Conservation (phyloP, 1,284 basidiomycete species). For the Ceratobasidium papillatum region DNA sequence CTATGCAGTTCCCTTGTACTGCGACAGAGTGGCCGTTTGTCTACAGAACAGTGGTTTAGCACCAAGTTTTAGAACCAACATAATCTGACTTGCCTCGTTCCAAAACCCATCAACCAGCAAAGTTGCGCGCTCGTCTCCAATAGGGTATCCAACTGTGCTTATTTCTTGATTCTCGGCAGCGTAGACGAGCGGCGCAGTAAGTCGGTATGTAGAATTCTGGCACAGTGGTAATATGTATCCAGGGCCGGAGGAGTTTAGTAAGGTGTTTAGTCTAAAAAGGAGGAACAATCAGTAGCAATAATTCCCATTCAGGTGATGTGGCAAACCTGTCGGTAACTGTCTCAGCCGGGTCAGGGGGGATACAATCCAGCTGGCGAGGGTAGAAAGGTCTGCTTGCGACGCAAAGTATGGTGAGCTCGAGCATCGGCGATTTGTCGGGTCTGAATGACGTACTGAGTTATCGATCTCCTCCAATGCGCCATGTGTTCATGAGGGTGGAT, state of each 20-base stretch:
- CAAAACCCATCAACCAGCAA: slow-evolving; percentile 51
- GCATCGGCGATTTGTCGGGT: neutral
- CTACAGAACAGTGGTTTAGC: slow-evolving; percentile 41
- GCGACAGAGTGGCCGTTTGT: slow-evolving; percentile 46
- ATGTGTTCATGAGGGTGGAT: slow-evolving; percentile 14
- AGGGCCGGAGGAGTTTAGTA: slow-evolving; percentile 48
- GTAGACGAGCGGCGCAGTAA: slow-evolving; percentile 56
- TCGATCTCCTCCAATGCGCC: slow-evolving; percentile 20
- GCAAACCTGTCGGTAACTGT: slow-evolving; percentile 42
- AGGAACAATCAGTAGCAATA: neutral
- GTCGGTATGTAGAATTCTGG: slow-evolving; percentile 52
- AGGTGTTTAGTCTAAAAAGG: slow-evolving; percentile 9
- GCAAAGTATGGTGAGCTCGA: neutral
- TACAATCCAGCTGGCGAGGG: slow-evolving; percentile 31
- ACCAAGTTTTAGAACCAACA: slow-evolving; percentile 48
- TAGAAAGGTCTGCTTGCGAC: neutral
- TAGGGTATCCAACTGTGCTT: slow-evolving; percentile 56
- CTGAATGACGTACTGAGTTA: slow-evolving; percentile 10
- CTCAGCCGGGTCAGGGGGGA: slow-evolving; percentile 41
- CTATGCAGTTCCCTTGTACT: slow-evolving; percentile 47
- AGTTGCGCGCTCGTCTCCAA: slow-evolving; percentile 53
- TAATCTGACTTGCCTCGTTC: slow-evolving; percentile 14
- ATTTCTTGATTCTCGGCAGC: slow-evolving; percentile 57
- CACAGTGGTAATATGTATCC: slow-evolving; percentile 56
- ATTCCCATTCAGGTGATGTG: neutral